Conservation (phyloP, 2,329 filamentous ascomycete species). For the Tympanopsis confertula region DNA sequence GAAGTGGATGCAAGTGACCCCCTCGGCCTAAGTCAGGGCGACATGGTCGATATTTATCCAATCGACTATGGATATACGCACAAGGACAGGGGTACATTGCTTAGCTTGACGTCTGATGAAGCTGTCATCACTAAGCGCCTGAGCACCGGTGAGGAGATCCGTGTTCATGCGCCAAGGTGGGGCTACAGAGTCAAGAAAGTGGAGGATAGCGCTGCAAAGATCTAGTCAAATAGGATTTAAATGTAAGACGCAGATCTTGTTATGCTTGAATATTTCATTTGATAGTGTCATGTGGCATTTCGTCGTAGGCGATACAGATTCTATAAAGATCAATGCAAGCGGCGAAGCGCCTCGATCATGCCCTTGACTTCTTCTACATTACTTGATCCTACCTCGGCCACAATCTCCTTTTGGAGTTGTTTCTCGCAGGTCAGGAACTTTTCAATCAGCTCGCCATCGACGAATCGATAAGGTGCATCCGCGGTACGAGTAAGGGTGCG, state of each 20-base stretch:
- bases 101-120: conserved; percentile 38
- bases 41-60: conserved; percentile 45
- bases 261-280: too few relatives aligned
- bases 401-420: conserved; percentile 35
- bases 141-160: conserved; percentile 27
- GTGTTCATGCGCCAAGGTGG: conserved; percentile 49
- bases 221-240: too few relatives aligned
- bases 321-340: conserved; percentile 45
- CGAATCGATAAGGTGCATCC: conserved; percentile 71
- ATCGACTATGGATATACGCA: conserved; percentile 48
- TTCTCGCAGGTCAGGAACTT: conserved; percentile 64
- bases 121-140: conserved; percentile 42
- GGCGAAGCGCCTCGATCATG: conserved; percentile 48
- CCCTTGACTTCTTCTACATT: conserved; percentile 52
- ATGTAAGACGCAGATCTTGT: too few relatives aligned
- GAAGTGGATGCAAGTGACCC: conserved; percentile 37
- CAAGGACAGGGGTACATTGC: conserved; percentile 42
- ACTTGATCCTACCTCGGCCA: conserved; percentile 41
- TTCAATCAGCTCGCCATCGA: conserved; percentile 87
- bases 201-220: too few relatives aligned
- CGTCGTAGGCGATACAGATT: too few relatives aligned
- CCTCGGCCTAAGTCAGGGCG: conserved; percentile 36
- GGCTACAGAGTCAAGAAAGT: conserved; percentile 36
- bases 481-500: conserved; percentile 58
- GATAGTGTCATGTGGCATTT: too few relatives aligned